Evolutionary conservation across 352 stramenopile species (phyloP), one percentile per base, ranked within the genome.

Genomic region (Phytophthora meadii): DNA sequence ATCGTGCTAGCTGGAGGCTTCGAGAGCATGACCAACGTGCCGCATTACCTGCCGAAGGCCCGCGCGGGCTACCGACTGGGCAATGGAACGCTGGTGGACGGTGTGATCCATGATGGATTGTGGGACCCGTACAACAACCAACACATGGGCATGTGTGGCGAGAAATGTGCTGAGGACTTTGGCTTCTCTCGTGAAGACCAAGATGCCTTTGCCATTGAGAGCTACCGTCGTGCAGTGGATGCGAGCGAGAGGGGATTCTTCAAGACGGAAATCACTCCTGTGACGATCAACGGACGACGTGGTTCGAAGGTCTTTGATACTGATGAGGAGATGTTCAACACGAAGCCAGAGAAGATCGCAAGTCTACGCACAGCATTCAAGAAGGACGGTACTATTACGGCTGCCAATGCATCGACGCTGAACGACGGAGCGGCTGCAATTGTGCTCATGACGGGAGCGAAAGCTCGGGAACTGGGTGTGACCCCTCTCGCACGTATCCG

Each of bases 11-110:
- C 94, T 8, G 97, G 97, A 42, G 97, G 97, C 27, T 98, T 99
- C 57, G 97, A 99, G 86, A 98, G 87, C 74, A 99, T 99, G 97
- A 94, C 84, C 32, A 99, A 99, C 74, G 90, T 98, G 62, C 98
- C 98, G 19, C 96, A 99, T 77, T 99, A 99, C 81, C 70, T 99
- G 22, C 83, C 80, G 11, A 94, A 97, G 70, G 95, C 94, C 25
- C 83, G 97, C 44, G 82, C 78, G 40, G 97, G 97, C 42, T 98
- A 95, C 66, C 83, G 89, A 6, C 85, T 99, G 19, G 97, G 97
- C n/a, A 84, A 99, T 68, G 82, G 81, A 37, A 88, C 92, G 63
- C 60, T 96, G 24, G 83, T 96, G n/a, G 88, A 95, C 58, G 88
- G 88, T 37, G 89, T 98, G 59, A 92, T 99, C 48, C 84, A 98